These are phyloP conservation scores for Schwanniomyces yamadae DNA, from an alignment of 805 yeast species.

Conservation along the genomic window DNA sequence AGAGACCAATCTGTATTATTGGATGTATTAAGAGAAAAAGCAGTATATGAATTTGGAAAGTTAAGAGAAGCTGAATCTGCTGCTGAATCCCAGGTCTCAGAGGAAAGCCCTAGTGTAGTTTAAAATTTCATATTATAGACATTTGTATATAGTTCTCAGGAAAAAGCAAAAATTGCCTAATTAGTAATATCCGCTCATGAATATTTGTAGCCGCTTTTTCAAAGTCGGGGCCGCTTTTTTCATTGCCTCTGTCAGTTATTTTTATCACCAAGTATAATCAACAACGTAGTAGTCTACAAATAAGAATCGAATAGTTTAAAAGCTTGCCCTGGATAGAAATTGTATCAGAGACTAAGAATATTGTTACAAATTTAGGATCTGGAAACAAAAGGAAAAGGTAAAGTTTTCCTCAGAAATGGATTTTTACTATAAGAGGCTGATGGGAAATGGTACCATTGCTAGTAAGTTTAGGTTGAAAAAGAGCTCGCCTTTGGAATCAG, in stretches of 20 bases:
- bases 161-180: conserved; percentile 2
- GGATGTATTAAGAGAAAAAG: conserved; percentile 52
- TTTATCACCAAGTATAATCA: too few species aligned
- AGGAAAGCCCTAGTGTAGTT: conserved; percentile 1
- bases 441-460: conserved; percentile 40
- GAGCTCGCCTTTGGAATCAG: conserved; percentile 9
- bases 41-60: conserved; percentile 33
- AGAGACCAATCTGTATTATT: conserved; percentile 68
- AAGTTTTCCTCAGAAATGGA: conserved; percentile 23
- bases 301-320: too few species aligned
- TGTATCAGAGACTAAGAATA: not conserved
- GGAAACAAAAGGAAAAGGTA: not conserved
- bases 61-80: conserved; percentile 14
- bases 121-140: not conserved
- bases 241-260: too few species aligned
- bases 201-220: conserved; percentile 3
- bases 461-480: conserved; percentile 29
- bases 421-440: conserved; percentile 34
- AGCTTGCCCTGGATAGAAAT: too few species aligned
- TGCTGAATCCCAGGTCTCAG: not conserved
- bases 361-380: not conserved
- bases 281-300: too few species aligned
- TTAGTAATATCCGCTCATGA: not conserved
- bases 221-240: conserved; percentile 2
- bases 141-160: conserved; percentile 3